A percentile compares a stretch with the other conserved stretches of the same genome.
These are phyloP conservation scores for Casuarina equisetifolia DNA, from an alignment of 306 rosid species.

Conservation along the genomic window DNA sequence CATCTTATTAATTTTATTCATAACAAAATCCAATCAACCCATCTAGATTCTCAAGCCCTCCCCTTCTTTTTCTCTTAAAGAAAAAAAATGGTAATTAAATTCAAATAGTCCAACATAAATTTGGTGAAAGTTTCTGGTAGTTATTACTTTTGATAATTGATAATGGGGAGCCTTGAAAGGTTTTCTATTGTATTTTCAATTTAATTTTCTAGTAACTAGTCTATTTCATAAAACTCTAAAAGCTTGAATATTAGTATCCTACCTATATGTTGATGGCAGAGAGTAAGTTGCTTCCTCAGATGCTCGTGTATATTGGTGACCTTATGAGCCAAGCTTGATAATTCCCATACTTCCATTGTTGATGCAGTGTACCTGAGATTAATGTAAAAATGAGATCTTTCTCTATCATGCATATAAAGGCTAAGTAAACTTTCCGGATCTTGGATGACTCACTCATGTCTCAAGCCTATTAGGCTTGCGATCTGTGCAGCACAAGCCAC, in stretches of 20 bases:
- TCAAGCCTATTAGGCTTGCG: conserved; percentile 53
- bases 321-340: conserved; percentile 78
- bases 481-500: conserved; percentile 73
- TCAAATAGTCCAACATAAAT: background rate
- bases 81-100: background rate
- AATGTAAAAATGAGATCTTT: background rate
- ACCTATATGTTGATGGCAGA: conserved; percentile 66
- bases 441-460: conserved; percentile 59
- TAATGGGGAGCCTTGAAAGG: no score
- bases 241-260: conserved; percentile 15
- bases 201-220: background rate
- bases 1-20: no score
- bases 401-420: no score
- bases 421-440: background rate
- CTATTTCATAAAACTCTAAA: background rate
- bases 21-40: no score
- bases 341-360: conserved; percentile 74
- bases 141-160: no score
- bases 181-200: no score
- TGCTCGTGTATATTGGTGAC: conserved; percentile 55
- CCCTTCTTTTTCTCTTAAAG: no score
- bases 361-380: conserved; percentile 52
- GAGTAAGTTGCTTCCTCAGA: conserved; percentile 53
- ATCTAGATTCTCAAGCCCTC: no score
- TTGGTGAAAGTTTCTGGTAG: no score